Percentiles rank a stretch among this genome's conserved stretches.
Conservation (phyloP, 2,329 filamentous ascomycete genomes). For the Colletotrichum euphorbiae region DNA sequence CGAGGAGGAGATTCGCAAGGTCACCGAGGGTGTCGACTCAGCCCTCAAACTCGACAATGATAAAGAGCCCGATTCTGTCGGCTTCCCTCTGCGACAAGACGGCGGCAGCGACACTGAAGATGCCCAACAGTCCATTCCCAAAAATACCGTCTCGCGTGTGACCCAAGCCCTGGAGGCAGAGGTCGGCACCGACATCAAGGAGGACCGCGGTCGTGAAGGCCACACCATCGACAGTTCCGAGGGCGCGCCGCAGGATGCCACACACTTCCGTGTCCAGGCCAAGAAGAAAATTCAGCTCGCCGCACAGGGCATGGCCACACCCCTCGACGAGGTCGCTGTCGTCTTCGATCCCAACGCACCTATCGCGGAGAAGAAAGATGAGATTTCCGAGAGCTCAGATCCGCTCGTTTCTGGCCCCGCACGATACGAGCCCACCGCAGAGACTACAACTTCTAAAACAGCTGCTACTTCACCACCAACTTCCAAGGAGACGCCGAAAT, state of each 20-base stretch:
- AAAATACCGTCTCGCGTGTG: conserved; percentile 3
- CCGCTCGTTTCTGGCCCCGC: neutral
- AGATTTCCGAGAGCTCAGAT: neutral
- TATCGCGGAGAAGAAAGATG: conserved; percentile 20
- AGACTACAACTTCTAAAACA: neutral
- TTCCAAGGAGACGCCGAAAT: neutral
- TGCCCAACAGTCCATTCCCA: neutral
- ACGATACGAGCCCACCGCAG: conserved; percentile 16
- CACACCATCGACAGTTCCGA: conserved; percentile 21
- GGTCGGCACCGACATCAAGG: conserved; percentile 34
- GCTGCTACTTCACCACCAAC: neutral
- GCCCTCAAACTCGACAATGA: conserved; percentile 48
- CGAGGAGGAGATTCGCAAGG: conserved; percentile 58
- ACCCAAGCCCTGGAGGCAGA: conserved; percentile 15
- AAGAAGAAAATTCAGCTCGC: conserved; percentile 37
- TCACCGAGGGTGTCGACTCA: conserved; percentile 51
- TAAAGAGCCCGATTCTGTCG: conserved; percentile 28
- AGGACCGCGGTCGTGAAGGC: conserved; percentile 34
- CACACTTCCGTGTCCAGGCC: conserved; percentile 31
- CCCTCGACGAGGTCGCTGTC: conserved; percentile 33
- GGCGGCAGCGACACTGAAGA: conserved; percentile 13
- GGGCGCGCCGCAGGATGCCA: conserved; percentile 25
- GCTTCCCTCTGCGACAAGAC: neutral
- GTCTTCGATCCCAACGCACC: conserved; percentile 28
- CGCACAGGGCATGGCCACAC: conserved; percentile 23